Conservation (phyloP, 2,329 filamentous ascomycete genomes). For the Paecilomyces variotii region DNA sequence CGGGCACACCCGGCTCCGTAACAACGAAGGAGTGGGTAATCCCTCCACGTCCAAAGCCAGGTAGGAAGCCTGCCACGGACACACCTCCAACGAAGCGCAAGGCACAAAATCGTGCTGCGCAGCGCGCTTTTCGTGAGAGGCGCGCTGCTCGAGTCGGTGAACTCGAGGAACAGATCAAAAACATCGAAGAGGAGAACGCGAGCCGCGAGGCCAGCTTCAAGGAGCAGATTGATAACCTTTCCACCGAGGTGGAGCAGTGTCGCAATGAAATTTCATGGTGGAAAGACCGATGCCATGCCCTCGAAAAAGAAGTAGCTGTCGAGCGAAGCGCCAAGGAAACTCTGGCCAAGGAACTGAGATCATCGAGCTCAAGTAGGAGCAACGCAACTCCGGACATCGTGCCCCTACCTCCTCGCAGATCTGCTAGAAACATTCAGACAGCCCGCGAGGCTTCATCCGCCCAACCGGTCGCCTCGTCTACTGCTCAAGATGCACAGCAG, state of each 20-base stretch:
- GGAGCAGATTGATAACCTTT: slow-evolving; percentile 49
- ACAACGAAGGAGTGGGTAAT: slow-evolving; percentile 82
- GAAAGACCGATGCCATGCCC: slow-evolving; percentile 48
- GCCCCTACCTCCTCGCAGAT: slow-evolving; percentile 27
- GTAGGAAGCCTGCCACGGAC: slow-evolving; percentile 87
- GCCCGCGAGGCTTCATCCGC: background rate
- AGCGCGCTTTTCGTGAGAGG: slow-evolving; percentile 82
- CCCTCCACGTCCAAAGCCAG: slow-evolving; percentile 77
- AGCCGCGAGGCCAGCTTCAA: slow-evolving; percentile 42
- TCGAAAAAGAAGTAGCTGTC: slow-evolving; percentile 54
- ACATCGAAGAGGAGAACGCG: slow-evolving; percentile 41
- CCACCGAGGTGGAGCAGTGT: slow-evolving; percentile 59
- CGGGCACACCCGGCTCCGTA: slow-evolving; percentile 44
- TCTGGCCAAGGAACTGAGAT: slow-evolving; percentile 33
- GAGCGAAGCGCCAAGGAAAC: slow-evolving; percentile 36
- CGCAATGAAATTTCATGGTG: slow-evolving; percentile 43
- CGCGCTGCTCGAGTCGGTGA: slow-evolving; percentile 76
- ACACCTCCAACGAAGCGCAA: slow-evolving; percentile 89
- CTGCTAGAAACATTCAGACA: slow-evolving; percentile 11
- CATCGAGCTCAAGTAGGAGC: slow-evolving; percentile 18
- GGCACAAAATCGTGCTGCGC: slow-evolving; percentile 86
- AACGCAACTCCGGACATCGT: slow-evolving; percentile 27
- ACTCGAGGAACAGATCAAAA: slow-evolving; percentile 44
- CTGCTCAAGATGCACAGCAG: slow-evolving; percentile 13
- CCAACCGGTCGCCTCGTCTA: slow-evolving; percentile 1